Evolutionary conservation across 495 filamentous ascomycete species (phyloP).

Genomic region (Coniosporium apollinis): DNA sequence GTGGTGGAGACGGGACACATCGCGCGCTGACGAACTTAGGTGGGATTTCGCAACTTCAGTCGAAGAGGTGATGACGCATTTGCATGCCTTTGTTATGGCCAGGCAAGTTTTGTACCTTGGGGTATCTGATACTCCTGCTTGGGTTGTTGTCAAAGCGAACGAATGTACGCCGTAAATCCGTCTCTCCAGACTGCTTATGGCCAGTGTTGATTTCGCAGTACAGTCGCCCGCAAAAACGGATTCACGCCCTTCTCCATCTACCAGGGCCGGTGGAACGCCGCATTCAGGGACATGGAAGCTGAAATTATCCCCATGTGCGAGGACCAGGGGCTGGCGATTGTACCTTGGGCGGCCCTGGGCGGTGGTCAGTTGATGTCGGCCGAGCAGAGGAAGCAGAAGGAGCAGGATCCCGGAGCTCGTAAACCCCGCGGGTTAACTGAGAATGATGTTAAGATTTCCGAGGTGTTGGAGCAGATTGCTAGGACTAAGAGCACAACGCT

Average conservation of each 20-base stretch:
- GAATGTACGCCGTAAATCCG: conserved; percentile 7
- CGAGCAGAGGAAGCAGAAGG: conserved; percentile 1
- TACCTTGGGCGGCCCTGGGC: conserved; percentile 17
- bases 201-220: not conserved
- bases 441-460: not conserved
- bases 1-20: not conserved
- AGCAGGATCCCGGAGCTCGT: not conserved
- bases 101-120: conserved; percentile 26
- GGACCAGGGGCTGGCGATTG: conserved; percentile 21
- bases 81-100: conserved; percentile 18
- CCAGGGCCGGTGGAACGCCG: conserved; percentile 44
- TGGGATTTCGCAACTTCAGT: conserved; percentile 25
- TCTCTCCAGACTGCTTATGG: not conserved
- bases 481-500: not conserved
- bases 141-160: conserved; percentile 23
- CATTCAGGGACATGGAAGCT: conserved; percentile 29
- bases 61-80: conserved; percentile 23
- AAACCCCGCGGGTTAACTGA: conserved; percentile 1
- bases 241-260: conserved; percentile 48
- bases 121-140: conserved; percentile 25
- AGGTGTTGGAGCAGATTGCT: conserved; percentile 2
- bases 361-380: not conserved
- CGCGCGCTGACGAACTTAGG: not conserved
- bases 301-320: conserved; percentile 39
- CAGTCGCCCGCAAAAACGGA: conserved; percentile 23